Percentiles rank a stretch among this genome's conserved stretches.
Evolutionary conservation across 2,329 filamentous ascomycete species (phyloP).

Genomic region (Ustulina deusta): DNA sequence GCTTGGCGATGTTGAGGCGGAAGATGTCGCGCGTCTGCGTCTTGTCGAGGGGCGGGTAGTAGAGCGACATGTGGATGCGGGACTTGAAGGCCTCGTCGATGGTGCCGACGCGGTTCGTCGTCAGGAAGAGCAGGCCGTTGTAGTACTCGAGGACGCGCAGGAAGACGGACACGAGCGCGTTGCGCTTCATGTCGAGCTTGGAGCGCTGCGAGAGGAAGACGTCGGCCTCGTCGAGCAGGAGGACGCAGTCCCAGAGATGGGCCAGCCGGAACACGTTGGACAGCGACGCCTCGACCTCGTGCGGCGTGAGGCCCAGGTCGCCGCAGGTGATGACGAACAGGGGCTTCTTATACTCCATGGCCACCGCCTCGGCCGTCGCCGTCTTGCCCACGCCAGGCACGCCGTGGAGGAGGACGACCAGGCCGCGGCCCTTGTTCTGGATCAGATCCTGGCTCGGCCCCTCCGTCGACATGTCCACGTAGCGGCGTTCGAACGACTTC

Average conservation of each 20-base stretch:
- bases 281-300: slow-evolving; percentile 56
- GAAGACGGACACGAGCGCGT: slow-evolving; percentile 55
- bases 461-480: slow-evolving; percentile 46
- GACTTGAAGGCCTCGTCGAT: slow-evolving; percentile 60
- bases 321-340: slow-evolving; percentile 64
- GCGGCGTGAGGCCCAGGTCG: slow-evolving; percentile 58
- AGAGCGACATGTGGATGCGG: slow-evolving; percentile 55
- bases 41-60: slow-evolving; percentile 54
- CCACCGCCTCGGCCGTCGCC: slow-evolving; percentile 59
- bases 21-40: slow-evolving; percentile 57
- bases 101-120: slow-evolving; percentile 58
- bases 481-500: slow-evolving; percentile 54
- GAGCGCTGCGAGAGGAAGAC: slow-evolving; percentile 49
- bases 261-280: slow-evolving; percentile 59
- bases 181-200: slow-evolving; percentile 51
- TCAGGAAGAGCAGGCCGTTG: slow-evolving; percentile 57
- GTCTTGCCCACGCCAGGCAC: slow-evolving; percentile 64
- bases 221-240: slow-evolving; percentile 49
- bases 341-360: slow-evolving; percentile 57
- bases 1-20: slow-evolving; percentile 55
- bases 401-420: slow-evolving; percentile 61
- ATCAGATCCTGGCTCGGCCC: slow-evolving; percentile 56
- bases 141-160: slow-evolving; percentile 57
- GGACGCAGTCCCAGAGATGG: slow-evolving; percentile 51
- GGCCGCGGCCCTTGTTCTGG: slow-evolving; percentile 59